These are phyloP conservation scores for Linum tenue DNA, from an alignment of 345 rosid species.

Conservation along the genomic window DNA sequence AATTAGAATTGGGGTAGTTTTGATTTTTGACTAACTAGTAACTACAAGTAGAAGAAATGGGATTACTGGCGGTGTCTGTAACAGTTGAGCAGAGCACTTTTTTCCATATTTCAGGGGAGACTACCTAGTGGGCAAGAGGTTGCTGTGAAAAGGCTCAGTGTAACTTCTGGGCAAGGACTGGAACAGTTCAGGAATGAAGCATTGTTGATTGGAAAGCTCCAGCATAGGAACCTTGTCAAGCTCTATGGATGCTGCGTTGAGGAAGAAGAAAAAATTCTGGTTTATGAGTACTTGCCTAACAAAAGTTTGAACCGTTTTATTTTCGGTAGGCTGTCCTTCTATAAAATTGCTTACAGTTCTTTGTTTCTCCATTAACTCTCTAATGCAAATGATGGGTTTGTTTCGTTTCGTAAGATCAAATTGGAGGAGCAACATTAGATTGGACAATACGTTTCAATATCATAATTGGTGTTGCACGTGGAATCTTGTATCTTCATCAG, in stretches of 20 bases:
- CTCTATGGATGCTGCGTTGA: slow-evolving; percentile 15
- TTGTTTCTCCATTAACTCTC: background rate
- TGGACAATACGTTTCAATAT: slow-evolving; percentile 11
- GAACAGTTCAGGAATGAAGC: background rate
- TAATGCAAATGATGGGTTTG: background rate
- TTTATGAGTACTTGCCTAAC: slow-evolving; percentile 16
- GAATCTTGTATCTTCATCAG: slow-evolving; percentile 18
- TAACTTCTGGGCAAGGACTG: background rate
- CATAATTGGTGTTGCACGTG: slow-evolving; percentile 15
- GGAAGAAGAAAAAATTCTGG: slow-evolving; percentile 6
- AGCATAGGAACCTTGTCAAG: background rate
- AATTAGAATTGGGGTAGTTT: too few relatives aligned
- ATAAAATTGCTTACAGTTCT: background rate
- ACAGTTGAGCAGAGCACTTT: background rate
- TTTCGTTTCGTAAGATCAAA: slow-evolving; percentile 2
- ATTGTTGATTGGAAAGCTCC: background rate
- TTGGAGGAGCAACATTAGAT: slow-evolving; percentile 3
- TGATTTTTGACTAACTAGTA: too few relatives aligned
- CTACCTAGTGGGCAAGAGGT: background rate
- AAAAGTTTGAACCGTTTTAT: slow-evolving; percentile 9
- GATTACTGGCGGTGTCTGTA: background rate
- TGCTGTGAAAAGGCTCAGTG: background rate
- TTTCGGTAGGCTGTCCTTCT: slow-evolving; percentile 9
- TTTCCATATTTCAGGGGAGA: background rate
- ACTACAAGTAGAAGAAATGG: too few relatives aligned